A percentile compares a stretch with the other conserved stretches of the same genome.
phyloP scores from a whole-genome alignment of 371 early-diverging fungal genomes.

The Apophysomyces sp. region DNA sequence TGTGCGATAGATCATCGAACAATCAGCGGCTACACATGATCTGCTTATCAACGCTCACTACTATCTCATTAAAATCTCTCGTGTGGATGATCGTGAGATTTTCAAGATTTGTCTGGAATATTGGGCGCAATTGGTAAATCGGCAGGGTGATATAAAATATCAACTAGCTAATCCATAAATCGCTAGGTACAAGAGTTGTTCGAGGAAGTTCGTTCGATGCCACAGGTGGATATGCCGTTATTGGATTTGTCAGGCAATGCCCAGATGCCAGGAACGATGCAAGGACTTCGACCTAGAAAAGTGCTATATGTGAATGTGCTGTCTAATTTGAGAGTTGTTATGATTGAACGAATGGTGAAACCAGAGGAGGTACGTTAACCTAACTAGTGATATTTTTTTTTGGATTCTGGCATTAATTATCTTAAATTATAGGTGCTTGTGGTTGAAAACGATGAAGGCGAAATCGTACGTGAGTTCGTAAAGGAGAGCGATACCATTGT shows the following conservation, averaged over 20 bases:
- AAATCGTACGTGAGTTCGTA: slow-evolving; percentile 97
- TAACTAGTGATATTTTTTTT: not conserved
- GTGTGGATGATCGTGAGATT: slow-evolving; percentile 93
- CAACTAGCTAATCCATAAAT: not conserved
- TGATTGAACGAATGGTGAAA: slow-evolving; percentile 97
- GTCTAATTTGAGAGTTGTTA: slow-evolving; percentile 81
- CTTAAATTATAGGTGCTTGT: slow-evolving; percentile 75
- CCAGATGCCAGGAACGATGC: slow-evolving; percentile 9
- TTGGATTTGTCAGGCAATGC: slow-evolving; percentile 42
- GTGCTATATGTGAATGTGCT: slow-evolving; percentile 80
- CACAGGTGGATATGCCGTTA: slow-evolving; percentile 44
- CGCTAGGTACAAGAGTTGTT: slow-evolving; percentile 72
- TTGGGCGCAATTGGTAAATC: slow-evolving; percentile 84
- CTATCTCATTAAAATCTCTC: slow-evolving; percentile 88
- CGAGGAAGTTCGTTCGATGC: slow-evolving; percentile 72
- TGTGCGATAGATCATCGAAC: slow-evolving; percentile 59
- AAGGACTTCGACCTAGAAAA: slow-evolving; percentile 44
- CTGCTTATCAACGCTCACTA: slow-evolving; percentile 79
- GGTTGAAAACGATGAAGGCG: slow-evolving; percentile 99
- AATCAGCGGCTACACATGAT: slow-evolving; percentile 57
- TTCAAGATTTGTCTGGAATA: slow-evolving; percentile 98
- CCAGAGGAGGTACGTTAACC: slow-evolving; percentile 87
- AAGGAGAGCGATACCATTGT: slow-evolving; percentile 99
- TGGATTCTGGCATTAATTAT: not conserved
- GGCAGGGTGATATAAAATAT: slow-evolving; percentile 11